Evolutionary conservation across 2,329 filamentous ascomycete genomes (phyloP), one percentile per base, ranked within the genome.

Genomic region (Tolypocladium ophioglossoides): DNA sequence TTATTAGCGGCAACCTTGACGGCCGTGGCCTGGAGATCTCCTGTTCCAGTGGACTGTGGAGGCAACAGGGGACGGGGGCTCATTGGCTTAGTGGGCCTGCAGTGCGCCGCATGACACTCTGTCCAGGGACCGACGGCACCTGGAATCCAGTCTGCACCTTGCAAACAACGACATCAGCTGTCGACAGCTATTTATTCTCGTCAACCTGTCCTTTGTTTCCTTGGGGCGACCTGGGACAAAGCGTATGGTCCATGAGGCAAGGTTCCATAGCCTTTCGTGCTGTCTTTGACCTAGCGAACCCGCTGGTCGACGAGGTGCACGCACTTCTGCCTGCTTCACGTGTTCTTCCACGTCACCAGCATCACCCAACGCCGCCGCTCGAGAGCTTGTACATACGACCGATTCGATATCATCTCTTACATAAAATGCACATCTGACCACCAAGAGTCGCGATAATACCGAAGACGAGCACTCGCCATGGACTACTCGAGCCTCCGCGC

Each of bases 401-500:
- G 24, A 48, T 2, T 3, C 27, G 27, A 12, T 18, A 20, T 20
- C 18, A 8, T 20, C 18, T 6, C 10, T 10, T 32, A 2, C 44
- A 20, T 27, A 48, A 18, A 34, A 48, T 48, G 44, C 27, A n/a
- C 44, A 6, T 48, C 27, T 48, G 44, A 48, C 14, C 27, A 34
- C 18, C 44, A 3, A 20, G 40, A 20, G 40, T 24, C 12, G 6
- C 20, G 22, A 44, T 16, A 44, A 2, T 9, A 44, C 40, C 27
- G 18, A 12, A 8, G 27, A 32, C 44, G 44, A 48, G 27, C 27
- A 34, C 44, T 20, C 18, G 27, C 61, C 35, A 89, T 89, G 84
- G 84, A 89, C 68, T 86, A 86, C 64, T 80, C 84, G 38, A 82
- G 86, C 65, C 78, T 99, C 60, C 87, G 90, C 66, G 91, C 92